A percentile compares a stretch with the other conserved stretches of the same genome.
These are phyloP conservation scores for Metschnikowia corniflorae DNA, from an alignment of 805 yeast species.

Conservation along the genomic window DNA sequence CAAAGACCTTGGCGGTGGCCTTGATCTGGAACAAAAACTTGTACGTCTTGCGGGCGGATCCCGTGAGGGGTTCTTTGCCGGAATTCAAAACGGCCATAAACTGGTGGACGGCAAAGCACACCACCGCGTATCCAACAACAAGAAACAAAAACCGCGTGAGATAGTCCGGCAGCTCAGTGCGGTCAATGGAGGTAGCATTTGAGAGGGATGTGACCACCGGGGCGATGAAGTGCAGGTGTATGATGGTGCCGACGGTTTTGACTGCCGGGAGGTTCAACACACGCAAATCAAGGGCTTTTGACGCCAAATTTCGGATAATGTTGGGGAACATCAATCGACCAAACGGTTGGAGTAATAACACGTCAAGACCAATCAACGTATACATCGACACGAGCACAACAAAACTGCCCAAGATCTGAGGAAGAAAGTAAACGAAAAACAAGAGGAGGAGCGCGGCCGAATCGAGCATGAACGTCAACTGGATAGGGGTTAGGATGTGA, in stretches of 20 bases:
- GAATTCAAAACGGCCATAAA: conserved; percentile 30
- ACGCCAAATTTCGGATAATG: neutral
- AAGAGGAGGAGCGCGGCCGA: conserved; percentile 34
- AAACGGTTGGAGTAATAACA: conserved; percentile 5
- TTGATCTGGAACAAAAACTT: conserved; percentile 50
- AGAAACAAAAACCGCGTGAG: conserved; percentile 38
- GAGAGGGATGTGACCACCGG: conserved; percentile 2
- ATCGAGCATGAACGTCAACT: conserved; percentile 31
- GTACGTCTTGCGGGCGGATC: conserved; percentile 50
- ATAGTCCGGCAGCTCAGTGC: conserved; percentile 26
- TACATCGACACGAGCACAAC: conserved; percentile 5
- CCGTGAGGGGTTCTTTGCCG: conserved; percentile 44
- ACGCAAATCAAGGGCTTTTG: neutral
- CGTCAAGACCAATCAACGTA: conserved; percentile 3
- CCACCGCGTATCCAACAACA: conserved; percentile 30
- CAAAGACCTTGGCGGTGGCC: conserved; percentile 69
- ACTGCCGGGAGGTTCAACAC: neutral
- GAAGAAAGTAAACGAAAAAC: conserved; percentile 43
- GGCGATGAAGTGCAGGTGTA: conserved; percentile 1
- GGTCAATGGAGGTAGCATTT: conserved; percentile 3
- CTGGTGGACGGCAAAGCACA: conserved; percentile 23
- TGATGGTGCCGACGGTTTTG: neutral
- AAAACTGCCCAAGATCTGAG: conserved; percentile 43
- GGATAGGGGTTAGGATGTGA: conserved; percentile 34
- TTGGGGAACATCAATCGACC: neutral